Evolutionary conservation across 23 red algal species (phyloP), one percentile per base, ranked within the genome.

Genomic region (Porphyridium purpureum): DNA sequence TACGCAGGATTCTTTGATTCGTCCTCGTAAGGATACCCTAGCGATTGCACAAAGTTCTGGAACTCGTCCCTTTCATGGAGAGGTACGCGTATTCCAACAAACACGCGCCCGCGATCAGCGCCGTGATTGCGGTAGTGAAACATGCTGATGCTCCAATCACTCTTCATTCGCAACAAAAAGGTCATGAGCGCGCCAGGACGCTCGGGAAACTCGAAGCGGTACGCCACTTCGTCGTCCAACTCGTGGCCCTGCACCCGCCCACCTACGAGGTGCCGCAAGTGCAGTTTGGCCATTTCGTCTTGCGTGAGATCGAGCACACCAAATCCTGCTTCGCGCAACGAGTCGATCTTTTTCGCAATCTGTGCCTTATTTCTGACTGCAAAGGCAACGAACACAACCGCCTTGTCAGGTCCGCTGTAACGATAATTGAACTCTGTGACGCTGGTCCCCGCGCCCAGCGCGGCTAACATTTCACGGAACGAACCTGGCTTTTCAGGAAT

Each of bases 121-220:
- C 88, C 88, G 70, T 94, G 88, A 35, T 94, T 94, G 31, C 88
- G 72, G 21, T 94, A 94, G 58, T 94, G 88, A 52, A 94, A 94
- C 57, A 94, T 66, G 6, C 72, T 84, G 14, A 94, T 94, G 49
- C 75, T 85, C 50, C 80, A 94, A 4, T 47, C 62, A 14, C 24
- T 6, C 0, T 60, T 74, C 25, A 94, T 30, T 15, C 59, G 49
- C 38, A 21, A 56, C 22, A 94, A 62, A 55, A 94, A 94, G 22
- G 48, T 64, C 48, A 48, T 24, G 7, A 94, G 72, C 38, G 88
- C 88, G 33, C 88, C 88, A 4, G 77, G 77, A 27, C 88, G 42
- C 31, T 94, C 88, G 4, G 88, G 88, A 40, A 94, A 94, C 60
- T 94, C 88, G 56, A 84, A 94, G 21, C 88, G 71, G 33, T 67